A percentile compares a stretch with the other conserved stretches of the same genome.
Evolutionary conservation across 2,329 filamentous ascomycete species (phyloP).

Genomic region (Nemania abortiva): DNA sequence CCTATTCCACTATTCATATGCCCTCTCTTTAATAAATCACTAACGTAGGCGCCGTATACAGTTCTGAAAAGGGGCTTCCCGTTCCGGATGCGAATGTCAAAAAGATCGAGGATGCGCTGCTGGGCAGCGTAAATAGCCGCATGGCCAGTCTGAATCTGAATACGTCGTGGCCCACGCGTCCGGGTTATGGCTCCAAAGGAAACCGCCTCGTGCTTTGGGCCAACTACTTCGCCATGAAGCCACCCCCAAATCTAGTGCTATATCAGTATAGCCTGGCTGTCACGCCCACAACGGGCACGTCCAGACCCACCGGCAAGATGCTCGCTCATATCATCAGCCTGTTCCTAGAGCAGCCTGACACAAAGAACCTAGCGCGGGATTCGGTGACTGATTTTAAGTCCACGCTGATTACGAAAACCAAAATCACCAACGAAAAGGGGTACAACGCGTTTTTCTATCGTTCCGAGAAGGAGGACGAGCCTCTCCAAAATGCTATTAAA

Average conservation of each 20-base stretch:
- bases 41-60: constrained; percentile 10
- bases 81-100: not conserved
- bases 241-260: not conserved
- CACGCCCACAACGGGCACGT: not conserved
- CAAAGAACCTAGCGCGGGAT: constrained; percentile 14
- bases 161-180: constrained; percentile 19
- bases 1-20: not conserved
- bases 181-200: constrained; percentile 29
- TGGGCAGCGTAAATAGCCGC: not conserved
- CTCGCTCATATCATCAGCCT: constrained; percentile 27
- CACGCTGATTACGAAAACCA: constrained; percentile 48
- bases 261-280: constrained; percentile 36
- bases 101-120: constrained; percentile 17
- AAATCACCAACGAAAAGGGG: constrained; percentile 35
- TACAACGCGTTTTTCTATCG: constrained; percentile 44
- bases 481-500: constrained; percentile 30
- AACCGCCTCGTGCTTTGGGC: constrained; percentile 17
- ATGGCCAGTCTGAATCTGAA: not conserved
- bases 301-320: constrained; percentile 33
- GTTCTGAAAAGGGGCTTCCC: not conserved
- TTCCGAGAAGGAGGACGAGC: constrained; percentile 49
- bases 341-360: constrained; percentile 16
- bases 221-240: constrained; percentile 27
- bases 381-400: constrained; percentile 54
- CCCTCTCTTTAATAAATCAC: not conserved